Base-by-base conservation (phyloP, 257 asterid genomes). In the Pogostemon cablin region DNA sequence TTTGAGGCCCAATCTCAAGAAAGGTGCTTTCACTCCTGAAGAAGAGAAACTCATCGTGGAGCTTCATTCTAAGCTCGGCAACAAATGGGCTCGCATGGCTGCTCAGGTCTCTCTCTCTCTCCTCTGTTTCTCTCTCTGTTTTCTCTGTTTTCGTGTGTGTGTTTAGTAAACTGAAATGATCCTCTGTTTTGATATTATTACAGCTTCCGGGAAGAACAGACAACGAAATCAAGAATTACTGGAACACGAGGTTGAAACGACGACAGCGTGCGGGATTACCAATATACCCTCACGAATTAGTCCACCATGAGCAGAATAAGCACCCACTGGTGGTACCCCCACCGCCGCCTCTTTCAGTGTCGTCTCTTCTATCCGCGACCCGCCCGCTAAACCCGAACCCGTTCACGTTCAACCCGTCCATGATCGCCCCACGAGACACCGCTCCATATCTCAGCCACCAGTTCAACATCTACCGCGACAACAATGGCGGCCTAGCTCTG, bases 121-220 rank as follows among this genome's bases (percentile, higher is more conserved):
- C 47, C 48, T 32, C 10, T 58, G 7, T 54, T 7, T 60, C 20
- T 3, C 39, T 62, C 8, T 7, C 0, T 0, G 0, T 59, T 46
- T 41, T 20, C 1, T 47, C 0, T 71, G 5, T 40, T 4, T 52
- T 20, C 59, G 41, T 59, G 20, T 12, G 43, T n/a, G 32, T 25
- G 32, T 25, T 25, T 25, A 25, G 32, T 0, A 25, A 25, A 25
- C 32, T 25, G 32, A 25, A 25, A 25, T 25, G 32, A 25, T 25
- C 32, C 32, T 25, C 32, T 25, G 32, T 25, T 25, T 25, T 25
- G 32, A 25, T 25, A 1, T 25, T 25, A 1, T 25, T 25, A 25
- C 68, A 89, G 96, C 79, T 89, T 43, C 95, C 96, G 1, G 95
- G 96, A 3, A 78, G 96, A 70, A 89, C 91, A 9, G 91, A 86